Conservation (phyloP, 352 stramenopile genomes). For the Phytopythium oedochilum region DNA sequence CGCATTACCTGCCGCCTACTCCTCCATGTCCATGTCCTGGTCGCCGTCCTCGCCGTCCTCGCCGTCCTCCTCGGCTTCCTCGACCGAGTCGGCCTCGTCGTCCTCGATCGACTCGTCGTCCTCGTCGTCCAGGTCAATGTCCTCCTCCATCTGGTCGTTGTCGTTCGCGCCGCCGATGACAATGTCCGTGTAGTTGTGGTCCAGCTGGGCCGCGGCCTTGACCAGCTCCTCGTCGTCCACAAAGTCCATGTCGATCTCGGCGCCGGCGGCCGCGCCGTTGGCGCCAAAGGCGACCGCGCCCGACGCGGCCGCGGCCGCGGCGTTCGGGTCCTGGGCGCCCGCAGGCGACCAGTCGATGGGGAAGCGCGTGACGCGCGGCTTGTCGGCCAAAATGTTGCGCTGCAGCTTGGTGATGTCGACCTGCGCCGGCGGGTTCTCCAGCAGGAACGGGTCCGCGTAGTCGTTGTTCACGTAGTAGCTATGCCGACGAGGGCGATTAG, state of each 20-base stretch:
- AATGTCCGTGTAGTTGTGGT: slow-evolving; percentile 89
- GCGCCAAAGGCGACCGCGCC: slow-evolving; percentile 10
- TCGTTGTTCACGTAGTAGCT: slow-evolving; percentile 99
- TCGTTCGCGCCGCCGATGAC: slow-evolving; percentile 56
- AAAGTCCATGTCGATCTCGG: slow-evolving; percentile 62
- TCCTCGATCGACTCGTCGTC: slow-evolving; percentile 48
- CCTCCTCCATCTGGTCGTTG: slow-evolving; percentile 56
- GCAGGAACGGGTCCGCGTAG: slow-evolving; percentile 89
- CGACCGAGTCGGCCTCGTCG: slow-evolving; percentile 56
- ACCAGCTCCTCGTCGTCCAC: slow-evolving; percentile 84
- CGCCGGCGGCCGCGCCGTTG: slow-evolving; percentile 17
- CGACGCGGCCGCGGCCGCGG: slow-evolving; percentile 36
- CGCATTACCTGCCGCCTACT: too few relatives aligned
- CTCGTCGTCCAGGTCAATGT: slow-evolving; percentile 67
- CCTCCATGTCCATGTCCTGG: slow-evolving; percentile 57
- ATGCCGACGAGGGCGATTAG: too few relatives aligned
- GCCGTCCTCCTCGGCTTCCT: slow-evolving; percentile 62
- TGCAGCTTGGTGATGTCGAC: slow-evolving; percentile 93
- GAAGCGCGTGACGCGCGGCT: slow-evolving; percentile 94
- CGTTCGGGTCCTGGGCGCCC: slow-evolving; percentile 35
- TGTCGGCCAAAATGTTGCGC: slow-evolving; percentile 96
- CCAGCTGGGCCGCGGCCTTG: slow-evolving; percentile 78
- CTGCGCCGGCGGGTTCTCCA: slow-evolving; percentile 69
- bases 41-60: slow-evolving; percentile 81
- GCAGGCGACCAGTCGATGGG: slow-evolving; percentile 94